These are phyloP conservation scores for Candida tallmaniae DNA, from an alignment of 805 yeast species.

Conservation along the genomic window DNA sequence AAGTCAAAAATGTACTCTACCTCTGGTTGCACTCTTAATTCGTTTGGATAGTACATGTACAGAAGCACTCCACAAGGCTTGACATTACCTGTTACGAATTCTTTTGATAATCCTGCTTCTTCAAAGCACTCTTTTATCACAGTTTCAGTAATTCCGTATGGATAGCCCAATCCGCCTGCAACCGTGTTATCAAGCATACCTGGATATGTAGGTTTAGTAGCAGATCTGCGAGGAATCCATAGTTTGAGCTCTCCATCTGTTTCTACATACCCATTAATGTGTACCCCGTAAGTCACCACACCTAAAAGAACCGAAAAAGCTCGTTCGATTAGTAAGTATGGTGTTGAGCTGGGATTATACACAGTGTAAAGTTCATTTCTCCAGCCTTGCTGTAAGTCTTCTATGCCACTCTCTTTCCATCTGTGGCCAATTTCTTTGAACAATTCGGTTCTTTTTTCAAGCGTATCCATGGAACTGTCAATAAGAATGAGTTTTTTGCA, in stretches of 20 bases:
- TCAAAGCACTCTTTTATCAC: slow-evolving; percentile 82
- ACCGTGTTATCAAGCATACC: slow-evolving; percentile 89
- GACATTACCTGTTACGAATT: slow-evolving; percentile 43
- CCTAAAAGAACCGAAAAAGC: slow-evolving; percentile 80
- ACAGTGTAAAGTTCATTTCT: slow-evolving; percentile 78
- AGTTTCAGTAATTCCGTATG: slow-evolving; percentile 71
- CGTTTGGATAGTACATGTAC: slow-evolving; percentile 49
- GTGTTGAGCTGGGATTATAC: slow-evolving; percentile 48
- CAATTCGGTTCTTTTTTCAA: slow-evolving; percentile 37
- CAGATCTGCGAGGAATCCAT: slow-evolving; percentile 85
- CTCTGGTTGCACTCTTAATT: slow-evolving; percentile 81
- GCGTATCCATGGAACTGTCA: slow-evolving; percentile 21
- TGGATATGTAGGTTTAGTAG: slow-evolving; percentile 81
- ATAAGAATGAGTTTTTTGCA: slow-evolving; percentile 23
- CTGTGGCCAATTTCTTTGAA: slow-evolving; percentile 40
- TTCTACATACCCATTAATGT: slow-evolving; percentile 73
- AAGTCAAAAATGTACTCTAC: slow-evolving; percentile 79
- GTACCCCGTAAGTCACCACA: slow-evolving; percentile 85
- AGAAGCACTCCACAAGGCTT: slow-evolving; percentile 61
- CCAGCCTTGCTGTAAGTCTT: slow-evolving; percentile 60
- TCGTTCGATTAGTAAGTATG: slow-evolving; percentile 73
- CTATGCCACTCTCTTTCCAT: slow-evolving; percentile 31
- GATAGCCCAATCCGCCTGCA: slow-evolving; percentile 92
- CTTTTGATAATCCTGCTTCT: slow-evolving; percentile 74
- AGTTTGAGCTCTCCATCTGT: slow-evolving; percentile 41